These are phyloP conservation scores for Fusarium annulatum DNA, from an alignment of 2,329 filamentous ascomycete species.

Conservation along the genomic window DNA sequence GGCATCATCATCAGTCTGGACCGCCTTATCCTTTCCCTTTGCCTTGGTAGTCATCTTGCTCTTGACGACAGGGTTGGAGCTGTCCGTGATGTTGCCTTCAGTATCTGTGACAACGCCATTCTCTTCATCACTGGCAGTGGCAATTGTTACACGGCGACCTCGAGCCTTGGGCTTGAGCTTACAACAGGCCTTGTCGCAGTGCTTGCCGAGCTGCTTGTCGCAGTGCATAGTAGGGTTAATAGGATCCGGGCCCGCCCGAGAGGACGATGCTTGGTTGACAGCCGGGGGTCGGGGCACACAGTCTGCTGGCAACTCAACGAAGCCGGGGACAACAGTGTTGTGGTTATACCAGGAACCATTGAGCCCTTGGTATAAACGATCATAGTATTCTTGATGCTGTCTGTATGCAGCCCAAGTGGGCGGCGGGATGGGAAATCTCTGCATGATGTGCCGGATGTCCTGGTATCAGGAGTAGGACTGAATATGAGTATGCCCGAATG, in stretches of 20 bases:
- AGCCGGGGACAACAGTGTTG: background rate
- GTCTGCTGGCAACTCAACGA: background rate
- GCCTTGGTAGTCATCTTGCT: slow-evolving; percentile 21
- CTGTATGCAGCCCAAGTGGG: slow-evolving; percentile 15
- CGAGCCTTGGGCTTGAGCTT: background rate
- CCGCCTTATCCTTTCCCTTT: slow-evolving; percentile 6
- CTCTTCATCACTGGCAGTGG: slow-evolving; percentile 5
- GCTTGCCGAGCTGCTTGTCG: background rate
- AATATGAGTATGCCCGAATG: background rate
- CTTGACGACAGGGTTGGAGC: background rate
- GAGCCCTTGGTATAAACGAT: background rate
- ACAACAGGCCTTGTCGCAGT: background rate
- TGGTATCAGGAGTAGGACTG: background rate
- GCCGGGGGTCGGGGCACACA: background rate
- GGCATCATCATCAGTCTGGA: background rate
- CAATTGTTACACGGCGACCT: background rate
- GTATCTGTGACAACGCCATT: background rate
- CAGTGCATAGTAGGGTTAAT: background rate
- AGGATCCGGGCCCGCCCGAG: background rate
- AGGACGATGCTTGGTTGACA: background rate
- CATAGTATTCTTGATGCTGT: background rate
- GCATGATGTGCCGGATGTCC: slow-evolving; percentile 1
- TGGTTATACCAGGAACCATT: background rate
- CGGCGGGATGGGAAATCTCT: background rate
- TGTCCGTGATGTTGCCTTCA: background rate